phyloP scores from a whole-genome alignment of 2,329 filamentous ascomycete genomes.

The Fusarium concolor region DNA sequence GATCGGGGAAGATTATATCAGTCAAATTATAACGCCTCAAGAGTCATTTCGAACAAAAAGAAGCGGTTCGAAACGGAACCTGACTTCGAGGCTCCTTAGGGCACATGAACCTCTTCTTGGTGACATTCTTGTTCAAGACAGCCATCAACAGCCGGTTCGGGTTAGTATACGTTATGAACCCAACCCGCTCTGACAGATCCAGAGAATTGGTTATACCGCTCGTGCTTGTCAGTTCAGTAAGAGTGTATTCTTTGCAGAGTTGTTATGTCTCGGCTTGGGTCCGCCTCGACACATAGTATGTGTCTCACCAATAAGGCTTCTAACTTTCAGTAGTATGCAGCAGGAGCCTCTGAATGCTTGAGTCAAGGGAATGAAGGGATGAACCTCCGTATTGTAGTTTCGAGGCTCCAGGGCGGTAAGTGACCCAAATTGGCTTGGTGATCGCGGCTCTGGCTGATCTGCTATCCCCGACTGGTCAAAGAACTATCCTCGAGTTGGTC shows the following conservation, averaged over 20 bases:
- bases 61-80: slow-evolving; percentile 7
- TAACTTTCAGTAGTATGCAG: not conserved
- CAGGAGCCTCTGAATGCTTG: slow-evolving; percentile 24
- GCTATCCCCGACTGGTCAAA: slow-evolving; percentile 26
- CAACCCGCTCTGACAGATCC: slow-evolving; percentile 4
- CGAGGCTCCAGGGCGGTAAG: slow-evolving; percentile 25
- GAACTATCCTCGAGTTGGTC: slow-evolving; percentile 23
- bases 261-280: slow-evolving; percentile 31
- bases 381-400: slow-evolving; percentile 12
- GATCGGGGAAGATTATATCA: slow-evolving; percentile 1
- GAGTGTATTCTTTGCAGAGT: not conserved
- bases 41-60: slow-evolving; percentile 15
- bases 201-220: slow-evolving; percentile 20
- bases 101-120: not conserved
- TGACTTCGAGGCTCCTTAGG: slow-evolving; percentile 8
- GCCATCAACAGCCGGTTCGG: not conserved
- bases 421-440: slow-evolving; percentile 26
- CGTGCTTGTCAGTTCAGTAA: slow-evolving; percentile 6
- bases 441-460: slow-evolving; percentile 29
- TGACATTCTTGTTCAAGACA: slow-evolving; percentile 7
- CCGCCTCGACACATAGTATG: slow-evolving; percentile 20
- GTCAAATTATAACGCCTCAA: slow-evolving; percentile 24
- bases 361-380: slow-evolving; percentile 42
- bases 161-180: not conserved
- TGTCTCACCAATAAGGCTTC: slow-evolving; percentile 28